Evolutionary conservation across 192 early-diverging fungal genomes (phyloP), one percentile per base, ranked within the genome.

Genomic region (Entophlyctis helioformis): DNA sequence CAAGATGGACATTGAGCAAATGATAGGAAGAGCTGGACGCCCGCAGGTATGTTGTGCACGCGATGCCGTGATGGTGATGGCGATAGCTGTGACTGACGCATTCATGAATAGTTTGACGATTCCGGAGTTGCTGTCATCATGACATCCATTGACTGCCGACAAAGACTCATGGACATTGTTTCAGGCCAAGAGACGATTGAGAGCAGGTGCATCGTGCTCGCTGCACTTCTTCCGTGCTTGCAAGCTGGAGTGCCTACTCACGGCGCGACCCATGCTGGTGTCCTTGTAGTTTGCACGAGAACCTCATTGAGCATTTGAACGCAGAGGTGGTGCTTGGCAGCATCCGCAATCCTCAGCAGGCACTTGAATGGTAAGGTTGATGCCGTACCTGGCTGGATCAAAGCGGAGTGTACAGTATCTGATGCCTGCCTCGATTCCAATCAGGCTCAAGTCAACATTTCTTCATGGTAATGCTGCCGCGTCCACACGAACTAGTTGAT

Each of bases 11-110:
- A 47, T 85, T 19, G 47, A 79, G 50, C 85, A 87, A 60, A 84
- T 85, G 72, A 69, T 87, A 28, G 85, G 85, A 7, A 60, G 85
- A 3, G 84, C 82, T 4, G 82, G 81, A 9, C 49, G 84, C 19
- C 81, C 83, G 0, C 75, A 83, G 62, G 56, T 60, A 22, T 16
- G 51, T 37, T n/a, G n/a, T n/a, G n/a, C n/a, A n/a, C n/a, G n/a
- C n/a, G 29, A 31, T 31, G 29, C 29, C 29, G 11, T 31, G 4
- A 11, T 31, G 29, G 4, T 31, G 6, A 31, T 31, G 11, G 6
- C 11, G 29, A 31, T 31, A 31, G 6, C 29, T 4, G 29, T 31
- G 29, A n/a, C n/a, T n/a, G n/a, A n/a, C n/a, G n/a, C n/a, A n/a
- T n/a, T n/a, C n/a, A n/a, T n/a, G n/a, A n/a, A 31, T 55, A 67